Base-by-base conservation (phyloP, 768 basidiomycete species). In the Kockovaella imperatae region DNA sequence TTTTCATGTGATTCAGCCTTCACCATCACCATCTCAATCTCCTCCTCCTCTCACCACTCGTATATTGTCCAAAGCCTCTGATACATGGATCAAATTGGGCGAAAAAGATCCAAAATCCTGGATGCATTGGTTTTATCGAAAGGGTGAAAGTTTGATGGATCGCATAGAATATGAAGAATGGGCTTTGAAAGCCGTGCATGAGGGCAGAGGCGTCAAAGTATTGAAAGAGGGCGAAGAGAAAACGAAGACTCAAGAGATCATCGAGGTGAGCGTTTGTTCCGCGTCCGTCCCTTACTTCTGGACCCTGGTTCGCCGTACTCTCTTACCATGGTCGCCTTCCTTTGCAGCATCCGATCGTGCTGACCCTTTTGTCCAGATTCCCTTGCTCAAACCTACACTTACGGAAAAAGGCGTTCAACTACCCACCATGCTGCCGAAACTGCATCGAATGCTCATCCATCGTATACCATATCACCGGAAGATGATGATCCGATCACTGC, bases 81-180 rank as follows among this genome's bases (percentile, higher is more conserved):
- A 59, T 18, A 31, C 49, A 29, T 70, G 69, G 69, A 50, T 70
- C 24, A 60, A 61, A 20, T 43, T 67, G 24, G 62, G 65, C 13
- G 52, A 59, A 21, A 61, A 59, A 35, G 57, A 59, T 3, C 60
- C 60, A 38, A 48, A 57, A 17, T 48, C 49, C 3, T 63, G 61
- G 64, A 68, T 64, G 54, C 64, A 54, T 30, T 54, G 59, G 59
- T 47, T 57, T 32, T 68, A 70, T 58, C 47, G 42, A 28, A 64
- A 53, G 15, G 72, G 72, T 3, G 71, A 73, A 51, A 47, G 62
- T 8, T 56, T 71, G 52, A 73, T 73, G 72, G 71, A 73, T 57
- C 55, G 55, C 55, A 71, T 72, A 15, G 72, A 73, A 35, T 71
- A 57, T 46, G 71, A 72, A 38, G 73, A 74, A 43, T 74, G 72